Conservation (phyloP, 495 filamentous ascomycete species). For the Trichoderma erinaceum region DNA sequence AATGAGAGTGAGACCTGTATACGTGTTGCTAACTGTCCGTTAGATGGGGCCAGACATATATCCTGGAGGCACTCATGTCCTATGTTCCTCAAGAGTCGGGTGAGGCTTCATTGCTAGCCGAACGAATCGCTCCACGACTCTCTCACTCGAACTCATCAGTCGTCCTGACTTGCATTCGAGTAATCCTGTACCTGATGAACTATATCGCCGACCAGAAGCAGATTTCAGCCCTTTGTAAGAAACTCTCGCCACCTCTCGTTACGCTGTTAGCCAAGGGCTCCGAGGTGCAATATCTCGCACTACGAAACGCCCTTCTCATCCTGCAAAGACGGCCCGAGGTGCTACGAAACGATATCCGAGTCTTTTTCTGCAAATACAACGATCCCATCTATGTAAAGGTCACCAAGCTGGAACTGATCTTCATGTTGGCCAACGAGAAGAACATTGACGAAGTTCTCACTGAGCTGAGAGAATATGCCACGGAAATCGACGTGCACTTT, state of each 20-base stretch:
- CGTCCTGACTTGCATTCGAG: constrained; percentile 89
- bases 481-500: constrained; percentile 98
- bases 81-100: constrained; percentile 89
- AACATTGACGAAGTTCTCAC: constrained; percentile 96
- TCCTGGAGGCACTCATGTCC: constrained; percentile 95
- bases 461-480: constrained; percentile 94
- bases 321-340: constrained; percentile 91
- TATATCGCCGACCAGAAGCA: constrained; percentile 95
- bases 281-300: constrained; percentile 93
- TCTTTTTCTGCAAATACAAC: constrained; percentile 99
- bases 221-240: constrained; percentile 80
- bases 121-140: constrained; percentile 86
- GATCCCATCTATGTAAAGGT: constrained; percentile 99
- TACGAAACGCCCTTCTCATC: constrained; percentile 91
- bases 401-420: constrained; percentile 96
- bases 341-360: constrained; percentile 89
- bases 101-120: constrained; percentile 84
- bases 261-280: constrained; percentile 93
- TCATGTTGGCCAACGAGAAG: constrained; percentile 94
- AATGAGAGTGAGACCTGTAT: constrained; percentile 14
- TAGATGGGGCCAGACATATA: constrained; percentile 99
- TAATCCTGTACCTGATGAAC: constrained; percentile 97
- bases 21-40: constrained; percentile 23
- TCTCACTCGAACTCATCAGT: constrained; percentile 96
- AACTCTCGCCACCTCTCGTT: constrained; percentile 90